A percentile compares a stretch with the other conserved stretches of the same genome.
phyloP scores from a whole-genome alignment of 1,284 basidiomycete species.

The Ganoderma sinense region DNA sequence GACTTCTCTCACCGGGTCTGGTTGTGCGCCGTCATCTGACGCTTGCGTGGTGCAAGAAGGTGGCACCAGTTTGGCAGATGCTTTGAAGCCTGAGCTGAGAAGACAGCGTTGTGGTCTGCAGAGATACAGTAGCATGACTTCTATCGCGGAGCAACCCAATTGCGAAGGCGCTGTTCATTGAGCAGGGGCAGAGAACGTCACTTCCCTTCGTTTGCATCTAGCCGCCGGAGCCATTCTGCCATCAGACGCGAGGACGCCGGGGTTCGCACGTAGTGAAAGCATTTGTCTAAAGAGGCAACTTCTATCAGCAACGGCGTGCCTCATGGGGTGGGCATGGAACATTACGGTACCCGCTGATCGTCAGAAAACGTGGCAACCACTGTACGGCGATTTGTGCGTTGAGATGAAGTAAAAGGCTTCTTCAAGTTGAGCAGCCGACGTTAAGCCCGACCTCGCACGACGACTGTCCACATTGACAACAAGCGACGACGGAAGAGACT shows the following conservation, averaged over 20 bases:
- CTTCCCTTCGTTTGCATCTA: neutral
- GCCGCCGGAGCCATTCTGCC: neutral
- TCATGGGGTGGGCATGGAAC: neutral
- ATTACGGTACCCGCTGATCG: slow-evolving; percentile 2
- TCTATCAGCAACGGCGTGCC: slow-evolving; percentile 2
- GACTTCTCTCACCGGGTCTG: neutral
- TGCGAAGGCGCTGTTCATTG: neutral
- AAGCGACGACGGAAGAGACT: neutral
- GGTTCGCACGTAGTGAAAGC: neutral
- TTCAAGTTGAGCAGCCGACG: neutral
- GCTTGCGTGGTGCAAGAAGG: neutral
- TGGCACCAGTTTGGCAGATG: neutral
- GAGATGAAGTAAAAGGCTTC: neutral
- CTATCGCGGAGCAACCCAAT: neutral
- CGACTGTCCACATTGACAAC: neutral
- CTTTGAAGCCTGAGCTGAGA: neutral
- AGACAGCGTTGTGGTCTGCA: neutral
- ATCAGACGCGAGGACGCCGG: neutral
- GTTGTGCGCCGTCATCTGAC: neutral
- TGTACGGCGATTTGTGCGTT: neutral
- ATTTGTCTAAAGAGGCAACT: neutral
- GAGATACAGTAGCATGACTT: neutral
- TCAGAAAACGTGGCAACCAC: neutral
- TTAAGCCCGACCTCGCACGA: neutral
- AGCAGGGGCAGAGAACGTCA: neutral